Conservation (phyloP, 73 alveolate species). For the Paramecium sexaurelia region DNA sequence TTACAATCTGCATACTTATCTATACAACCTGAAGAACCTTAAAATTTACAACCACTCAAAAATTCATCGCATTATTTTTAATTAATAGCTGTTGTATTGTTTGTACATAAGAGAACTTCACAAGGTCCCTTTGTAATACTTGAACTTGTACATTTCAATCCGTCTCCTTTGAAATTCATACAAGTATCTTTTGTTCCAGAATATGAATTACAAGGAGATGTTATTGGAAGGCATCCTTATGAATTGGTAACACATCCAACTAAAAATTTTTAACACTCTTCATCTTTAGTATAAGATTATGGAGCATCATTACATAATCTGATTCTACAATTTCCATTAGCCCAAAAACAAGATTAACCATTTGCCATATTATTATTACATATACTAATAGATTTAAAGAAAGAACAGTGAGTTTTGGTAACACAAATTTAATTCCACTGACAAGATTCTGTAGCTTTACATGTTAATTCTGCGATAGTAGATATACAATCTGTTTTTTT, state of each 20-base stretch:
- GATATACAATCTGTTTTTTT: neutral
- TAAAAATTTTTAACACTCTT: neutral
- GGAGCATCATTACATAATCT: constrained; percentile 32
- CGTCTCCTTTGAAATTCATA: neutral
- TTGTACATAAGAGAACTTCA: neutral
- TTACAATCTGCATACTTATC: neutral
- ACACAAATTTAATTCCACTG: constrained; percentile 11
- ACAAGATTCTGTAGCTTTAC: neutral
- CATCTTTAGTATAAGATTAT: neutral
- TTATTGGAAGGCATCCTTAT: neutral
- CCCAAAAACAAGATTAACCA: neutral
- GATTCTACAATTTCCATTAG: neutral
- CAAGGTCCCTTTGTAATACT: neutral
- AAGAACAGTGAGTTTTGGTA: neutral
- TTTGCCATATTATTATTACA: constrained; percentile 14
- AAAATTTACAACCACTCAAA: neutral
- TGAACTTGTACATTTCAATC: neutral
- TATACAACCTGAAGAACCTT: constrained; percentile 29
- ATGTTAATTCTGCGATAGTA: neutral
- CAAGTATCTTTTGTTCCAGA: neutral
- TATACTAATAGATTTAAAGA: neutral
- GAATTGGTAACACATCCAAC: neutral
- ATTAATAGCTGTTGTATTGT: neutral
- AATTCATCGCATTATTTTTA: neutral
- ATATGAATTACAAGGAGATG: neutral